Evolutionary conservation across 2,329 filamentous ascomycete genomes (phyloP), one percentile per base, ranked within the genome.

Genomic region (Fusarium continuum): DNA sequence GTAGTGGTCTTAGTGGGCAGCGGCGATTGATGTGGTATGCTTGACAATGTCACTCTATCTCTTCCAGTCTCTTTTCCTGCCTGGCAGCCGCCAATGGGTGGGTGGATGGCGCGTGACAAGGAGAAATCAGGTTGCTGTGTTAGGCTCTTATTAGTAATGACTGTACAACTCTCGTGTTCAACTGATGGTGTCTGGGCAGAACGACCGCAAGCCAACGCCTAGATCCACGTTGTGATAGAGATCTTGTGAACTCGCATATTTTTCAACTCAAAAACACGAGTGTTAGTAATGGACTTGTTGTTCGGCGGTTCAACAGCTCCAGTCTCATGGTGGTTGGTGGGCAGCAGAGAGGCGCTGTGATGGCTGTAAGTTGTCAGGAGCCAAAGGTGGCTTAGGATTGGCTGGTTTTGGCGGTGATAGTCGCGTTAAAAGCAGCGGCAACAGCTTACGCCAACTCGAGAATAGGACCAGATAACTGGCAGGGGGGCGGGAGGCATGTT

Each of bases 361-460:
- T 54, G 66, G 47, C 50, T 68, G 64, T 66, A 68, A 65, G 64
- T 69, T 55, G 41, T 22, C 43, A 61, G 58, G 58, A 20, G 53
- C 35, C 36, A 44, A 45, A 52, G 34, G 52, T 64, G 61, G 54
- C 58, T 43, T 51, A 45, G 57, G 68, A 70, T 69, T 70, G 67
- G 67, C 32, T 62, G 31, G 55, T 38, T 63, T 40, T 47, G 55
- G 31, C 60, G 25, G 64, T 61, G 62, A 60, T 65, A 68, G 59
- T 55, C 58, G 58, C 67, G 64, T 67, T 59, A 59, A 69, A 70
- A 70, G 68, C 68, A 61, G 68, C 68, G 61, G 62, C 64, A 69
- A 51, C 38, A 51, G 52, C 29, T 61, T 64, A 67, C 59, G 44
- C 67, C 62, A 43, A 54, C 35, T 65, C 44, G 57, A 63, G 62